A percentile compares a stretch with the other conserved stretches of the same genome.
These are phyloP conservation scores for Ganoderma sp. DNA, from an alignment of 1,284 basidiomycete species.

Conservation along the genomic window DNA sequence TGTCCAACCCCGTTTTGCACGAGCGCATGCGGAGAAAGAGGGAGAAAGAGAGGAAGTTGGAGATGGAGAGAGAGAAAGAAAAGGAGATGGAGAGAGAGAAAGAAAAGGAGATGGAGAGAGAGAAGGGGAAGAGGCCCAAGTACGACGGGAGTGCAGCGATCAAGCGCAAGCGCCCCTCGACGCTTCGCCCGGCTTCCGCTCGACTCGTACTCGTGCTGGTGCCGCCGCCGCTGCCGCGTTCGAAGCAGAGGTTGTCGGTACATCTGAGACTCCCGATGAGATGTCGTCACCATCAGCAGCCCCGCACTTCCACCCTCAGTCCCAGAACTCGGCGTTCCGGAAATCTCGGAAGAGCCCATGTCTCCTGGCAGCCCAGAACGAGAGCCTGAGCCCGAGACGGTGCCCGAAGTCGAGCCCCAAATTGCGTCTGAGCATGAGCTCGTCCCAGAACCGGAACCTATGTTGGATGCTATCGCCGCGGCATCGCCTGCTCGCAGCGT, in stretches of 20 bases:
- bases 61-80: conserved; percentile 22
- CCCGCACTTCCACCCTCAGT: background rate
- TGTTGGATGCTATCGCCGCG: background rate
- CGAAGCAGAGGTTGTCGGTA: conserved; percentile 46
- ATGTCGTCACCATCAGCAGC: conserved; percentile 8
- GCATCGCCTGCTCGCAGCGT: conserved; percentile 1
- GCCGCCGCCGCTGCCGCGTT: conserved; percentile 49
- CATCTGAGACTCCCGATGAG: background rate
- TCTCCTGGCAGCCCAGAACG: background rate
- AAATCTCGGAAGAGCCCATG: background rate
- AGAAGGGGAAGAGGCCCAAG: conserved; percentile 51
- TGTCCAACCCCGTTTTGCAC: conserved; percentile 6
- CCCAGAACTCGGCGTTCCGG: background rate
- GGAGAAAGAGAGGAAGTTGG: conserved; percentile 7
- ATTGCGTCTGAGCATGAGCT: background rate
- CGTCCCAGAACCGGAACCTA: background rate
- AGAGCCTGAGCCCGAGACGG: background rate
- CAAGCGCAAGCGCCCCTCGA: conserved; percentile 37
- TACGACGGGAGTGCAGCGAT: conserved; percentile 49
- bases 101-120: too few species aligned
- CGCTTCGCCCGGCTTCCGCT: conserved; percentile 50
- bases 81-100: conserved; percentile 21
- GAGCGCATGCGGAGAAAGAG: conserved; percentile 20
- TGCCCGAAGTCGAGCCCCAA: background rate
- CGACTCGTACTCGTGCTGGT: conserved; percentile 53